phyloP scores from a whole-genome alignment of 1,139 yeast genomes.

The Yamadazyma blattariae region DNA sequence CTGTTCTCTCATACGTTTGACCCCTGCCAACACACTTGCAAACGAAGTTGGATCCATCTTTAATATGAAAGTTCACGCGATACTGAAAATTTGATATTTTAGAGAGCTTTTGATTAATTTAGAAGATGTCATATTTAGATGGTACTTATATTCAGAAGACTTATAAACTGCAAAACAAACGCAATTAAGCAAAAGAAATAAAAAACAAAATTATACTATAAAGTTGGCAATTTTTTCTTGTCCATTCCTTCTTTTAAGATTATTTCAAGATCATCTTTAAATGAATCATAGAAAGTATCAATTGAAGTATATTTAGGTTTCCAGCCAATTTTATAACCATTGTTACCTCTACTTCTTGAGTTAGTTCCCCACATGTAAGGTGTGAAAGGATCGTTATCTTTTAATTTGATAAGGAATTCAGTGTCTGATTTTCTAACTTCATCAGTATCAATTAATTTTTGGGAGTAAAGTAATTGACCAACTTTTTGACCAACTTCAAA shows the following conservation, averaged over 20 bases:
- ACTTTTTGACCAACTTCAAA: constrained; percentile 25
- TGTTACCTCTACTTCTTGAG: constrained; percentile 28
- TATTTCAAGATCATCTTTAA: constrained; percentile 14
- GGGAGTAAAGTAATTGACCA: constrained; percentile 16
- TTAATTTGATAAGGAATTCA: constrained; percentile 14
- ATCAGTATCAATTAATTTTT: constrained; percentile 14
- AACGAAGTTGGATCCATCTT: constrained; percentile 53
- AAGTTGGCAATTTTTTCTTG: constrained; percentile 3
- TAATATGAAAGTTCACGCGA: constrained; percentile 1
- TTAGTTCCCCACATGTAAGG: constrained; percentile 30
- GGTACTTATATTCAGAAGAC: no score
- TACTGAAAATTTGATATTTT: no score
- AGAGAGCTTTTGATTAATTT: no score
- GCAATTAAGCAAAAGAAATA: no score
- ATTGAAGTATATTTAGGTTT: constrained; percentile 16
- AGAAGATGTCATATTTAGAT: no score
- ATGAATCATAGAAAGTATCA: constrained; percentile 17
- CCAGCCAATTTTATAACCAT: constrained; percentile 24
- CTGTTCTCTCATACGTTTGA: constrained; percentile 46
- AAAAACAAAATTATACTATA: no score
- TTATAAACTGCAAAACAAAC: no score
- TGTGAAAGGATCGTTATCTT: constrained; percentile 16
- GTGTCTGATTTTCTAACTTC: constrained; percentile 18
- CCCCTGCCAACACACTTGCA: constrained; percentile 63
- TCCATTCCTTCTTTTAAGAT: constrained; percentile 7